Percentiles rank a stretch among this genome's conserved stretches.
Conservation (phyloP, 495 filamentous ascomycete species). For the Darksidea phi region DNA sequence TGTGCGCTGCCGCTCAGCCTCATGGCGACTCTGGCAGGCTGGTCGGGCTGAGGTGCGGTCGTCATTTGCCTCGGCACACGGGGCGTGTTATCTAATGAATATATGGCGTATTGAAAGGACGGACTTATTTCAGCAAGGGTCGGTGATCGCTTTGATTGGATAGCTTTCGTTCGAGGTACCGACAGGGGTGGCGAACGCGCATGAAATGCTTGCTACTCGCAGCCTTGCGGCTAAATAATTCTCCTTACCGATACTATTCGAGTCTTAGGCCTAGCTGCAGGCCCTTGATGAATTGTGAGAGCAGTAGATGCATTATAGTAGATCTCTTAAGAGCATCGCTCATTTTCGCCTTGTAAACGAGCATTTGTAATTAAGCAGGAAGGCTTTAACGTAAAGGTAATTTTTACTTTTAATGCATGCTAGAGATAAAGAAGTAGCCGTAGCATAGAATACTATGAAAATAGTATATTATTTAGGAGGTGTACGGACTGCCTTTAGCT, state of each 20-base stretch:
- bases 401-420: slow-evolving; percentile 10
- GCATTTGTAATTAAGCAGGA: slow-evolving; percentile 5
- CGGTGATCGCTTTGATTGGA: slow-evolving; percentile 15
- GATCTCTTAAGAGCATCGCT: slow-evolving; percentile 14
- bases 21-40: no score
- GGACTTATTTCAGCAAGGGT: slow-evolving; percentile 14
- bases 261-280: slow-evolving; percentile 22
- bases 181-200: slow-evolving; percentile 8
- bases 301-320: slow-evolving; percentile 12
- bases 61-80: no score
- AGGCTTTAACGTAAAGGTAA: slow-evolving; percentile 14
- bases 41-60: no score
- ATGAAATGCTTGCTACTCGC: slow-evolving; percentile 13
- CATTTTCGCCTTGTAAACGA: slow-evolving; percentile 12
- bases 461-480: slow-evolving; percentile 14
- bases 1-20: no score
- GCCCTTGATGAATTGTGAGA: slow-evolving; percentile 4
- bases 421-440: slow-evolving; percentile 14
- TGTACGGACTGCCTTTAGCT: slow-evolving; percentile 8
- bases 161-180: slow-evolving; percentile 9
- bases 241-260: slow-evolving; percentile 15
- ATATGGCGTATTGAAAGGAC: slow-evolving; percentile 12
- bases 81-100: slow-evolving; percentile 11
- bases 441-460: slow-evolving; percentile 6
- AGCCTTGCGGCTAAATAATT: slow-evolving; percentile 15